These are phyloP conservation scores for Pichia sp. DNA, from an alignment of 1,139 yeast genomes.

Conservation along the genomic window DNA sequence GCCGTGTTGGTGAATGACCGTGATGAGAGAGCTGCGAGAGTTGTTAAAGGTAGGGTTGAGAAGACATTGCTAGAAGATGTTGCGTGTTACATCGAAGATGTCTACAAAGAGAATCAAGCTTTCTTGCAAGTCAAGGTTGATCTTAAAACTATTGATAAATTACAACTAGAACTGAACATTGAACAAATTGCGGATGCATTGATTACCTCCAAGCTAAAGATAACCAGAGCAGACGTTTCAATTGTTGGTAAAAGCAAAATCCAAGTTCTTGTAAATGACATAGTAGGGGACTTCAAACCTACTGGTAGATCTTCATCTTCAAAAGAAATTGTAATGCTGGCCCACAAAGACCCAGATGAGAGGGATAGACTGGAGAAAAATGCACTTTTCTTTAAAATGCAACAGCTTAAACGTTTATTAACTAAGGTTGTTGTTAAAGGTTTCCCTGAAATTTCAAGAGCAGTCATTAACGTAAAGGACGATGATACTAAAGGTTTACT, in stretches of 20 bases:
- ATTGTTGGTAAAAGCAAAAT: constrained; percentile 64
- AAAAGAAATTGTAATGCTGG: constrained; percentile 38
- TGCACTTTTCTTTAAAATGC: constrained; percentile 79
- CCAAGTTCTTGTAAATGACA: constrained; percentile 74
- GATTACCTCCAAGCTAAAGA: constrained; percentile 77
- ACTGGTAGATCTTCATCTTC: constrained; percentile 38
- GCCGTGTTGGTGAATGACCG: constrained; percentile 89
- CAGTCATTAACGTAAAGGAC: constrained; percentile 89
- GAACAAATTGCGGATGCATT: constrained; percentile 86
- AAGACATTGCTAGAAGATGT: constrained; percentile 86
- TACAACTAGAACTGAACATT: constrained; percentile 82
- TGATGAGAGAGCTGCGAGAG: constrained; percentile 97
- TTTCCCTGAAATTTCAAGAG: constrained; percentile 82
- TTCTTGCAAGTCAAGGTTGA: constrained; percentile 80
- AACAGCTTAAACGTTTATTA: constrained; percentile 75
- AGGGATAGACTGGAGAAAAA: constrained; percentile 30
- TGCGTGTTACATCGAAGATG: constrained; percentile 88
- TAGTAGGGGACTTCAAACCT: constrained; percentile 32
- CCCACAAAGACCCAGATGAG: constrained; percentile 37
- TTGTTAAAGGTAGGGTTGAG: constrained; percentile 95
- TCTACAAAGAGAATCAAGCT: constrained; percentile 76
- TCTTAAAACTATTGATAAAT: constrained; percentile 74
- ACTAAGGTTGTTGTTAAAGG: constrained; percentile 93
- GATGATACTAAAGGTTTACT: constrained; percentile 84
- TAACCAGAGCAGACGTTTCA: constrained; percentile 66